Percentiles rank a stretch among this genome's conserved stretches.
phyloP scores from a whole-genome alignment of 495 filamentous ascomycete species.

The Bryoglossum gracile region DNA sequence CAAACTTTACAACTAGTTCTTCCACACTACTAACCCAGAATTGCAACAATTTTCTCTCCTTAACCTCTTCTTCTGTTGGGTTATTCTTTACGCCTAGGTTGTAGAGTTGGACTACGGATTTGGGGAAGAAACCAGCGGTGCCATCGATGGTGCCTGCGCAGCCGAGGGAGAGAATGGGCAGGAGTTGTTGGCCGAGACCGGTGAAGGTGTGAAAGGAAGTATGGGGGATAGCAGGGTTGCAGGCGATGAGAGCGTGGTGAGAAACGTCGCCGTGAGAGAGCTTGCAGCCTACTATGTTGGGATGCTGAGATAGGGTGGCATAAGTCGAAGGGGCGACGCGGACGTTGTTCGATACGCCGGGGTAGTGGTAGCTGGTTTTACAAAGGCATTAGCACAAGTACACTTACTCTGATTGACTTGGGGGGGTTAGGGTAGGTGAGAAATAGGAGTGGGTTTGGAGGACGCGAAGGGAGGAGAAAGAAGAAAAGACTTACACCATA shows the following conservation, averaged over 20 bases:
- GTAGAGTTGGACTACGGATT: slow-evolving; percentile 48
- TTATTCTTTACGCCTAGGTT: slow-evolving; percentile 35
- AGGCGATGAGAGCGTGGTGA: slow-evolving; percentile 50
- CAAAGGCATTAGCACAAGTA: background rate
- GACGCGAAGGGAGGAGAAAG: background rate
- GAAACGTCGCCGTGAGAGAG: slow-evolving; percentile 60
- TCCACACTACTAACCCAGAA: slow-evolving; percentile 49
- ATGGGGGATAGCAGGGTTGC: slow-evolving; percentile 39
- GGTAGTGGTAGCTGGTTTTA: slow-evolving; percentile 52
- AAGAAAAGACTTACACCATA: slow-evolving; percentile 35
- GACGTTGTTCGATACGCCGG: slow-evolving; percentile 56
- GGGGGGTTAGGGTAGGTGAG: no score
- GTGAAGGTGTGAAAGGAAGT: slow-evolving; percentile 52
- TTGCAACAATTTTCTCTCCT: slow-evolving; percentile 45
- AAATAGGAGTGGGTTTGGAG: background rate
- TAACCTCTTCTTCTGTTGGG: slow-evolving; percentile 27
- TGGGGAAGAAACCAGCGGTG: slow-evolving; percentile 54
- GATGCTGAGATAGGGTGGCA: slow-evolving; percentile 43
- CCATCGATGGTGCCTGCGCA: slow-evolving; percentile 59
- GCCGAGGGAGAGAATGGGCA: slow-evolving; percentile 51
- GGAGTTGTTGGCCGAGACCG: slow-evolving; percentile 58
- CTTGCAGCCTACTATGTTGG: slow-evolving; percentile 60
- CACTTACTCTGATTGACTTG: background rate
- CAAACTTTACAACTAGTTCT: slow-evolving; percentile 50
- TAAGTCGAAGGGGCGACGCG: slow-evolving; percentile 48